Percentiles rank a stretch among this genome's conserved stretches.
phyloP scores from a whole-genome alignment of 1,284 basidiomycete species.

The Marasmius sp. region DNA sequence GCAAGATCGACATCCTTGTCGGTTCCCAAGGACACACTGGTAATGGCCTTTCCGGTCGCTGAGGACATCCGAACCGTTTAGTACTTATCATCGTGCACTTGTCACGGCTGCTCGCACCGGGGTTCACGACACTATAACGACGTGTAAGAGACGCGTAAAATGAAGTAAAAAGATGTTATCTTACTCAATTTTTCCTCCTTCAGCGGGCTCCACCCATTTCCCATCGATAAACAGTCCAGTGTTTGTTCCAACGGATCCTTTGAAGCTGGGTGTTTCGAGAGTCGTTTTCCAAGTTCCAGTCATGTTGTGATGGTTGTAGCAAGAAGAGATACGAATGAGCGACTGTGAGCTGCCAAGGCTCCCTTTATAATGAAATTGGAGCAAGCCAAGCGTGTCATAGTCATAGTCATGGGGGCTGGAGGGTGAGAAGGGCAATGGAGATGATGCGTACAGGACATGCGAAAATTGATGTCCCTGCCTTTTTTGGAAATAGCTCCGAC shows the following conservation, averaged over 20 bases:
- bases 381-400: too few relatives aligned
- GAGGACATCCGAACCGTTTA: neutral
- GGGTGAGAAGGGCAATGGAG: too few relatives aligned
- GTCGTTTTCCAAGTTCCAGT: neutral
- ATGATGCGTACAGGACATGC: too few relatives aligned
- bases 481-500: too few relatives aligned
- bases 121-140: constrained; percentile 21
- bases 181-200: constrained; percentile 24
- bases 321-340: neutral
- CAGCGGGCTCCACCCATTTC: constrained; percentile 20
- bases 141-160: neutral
- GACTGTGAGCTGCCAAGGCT: neutral
- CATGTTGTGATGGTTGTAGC: neutral
- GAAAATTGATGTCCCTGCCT: too few relatives aligned
- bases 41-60: constrained; percentile 25
- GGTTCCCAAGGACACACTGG: constrained; percentile 21
- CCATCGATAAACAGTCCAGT: constrained; percentile 29
- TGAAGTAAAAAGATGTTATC: constrained; percentile 3
- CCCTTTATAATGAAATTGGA: neutral
- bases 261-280: constrained; percentile 23
- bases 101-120: constrained; percentile 11
- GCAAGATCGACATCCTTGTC: constrained; percentile 24
- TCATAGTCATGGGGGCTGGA: too few relatives aligned
- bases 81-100: neutral
- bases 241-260: constrained; percentile 22